These are phyloP conservation scores for Globisporangium rhizosaccharum DNA, from an alignment of 352 stramenopile species.

Conservation along the genomic window DNA sequence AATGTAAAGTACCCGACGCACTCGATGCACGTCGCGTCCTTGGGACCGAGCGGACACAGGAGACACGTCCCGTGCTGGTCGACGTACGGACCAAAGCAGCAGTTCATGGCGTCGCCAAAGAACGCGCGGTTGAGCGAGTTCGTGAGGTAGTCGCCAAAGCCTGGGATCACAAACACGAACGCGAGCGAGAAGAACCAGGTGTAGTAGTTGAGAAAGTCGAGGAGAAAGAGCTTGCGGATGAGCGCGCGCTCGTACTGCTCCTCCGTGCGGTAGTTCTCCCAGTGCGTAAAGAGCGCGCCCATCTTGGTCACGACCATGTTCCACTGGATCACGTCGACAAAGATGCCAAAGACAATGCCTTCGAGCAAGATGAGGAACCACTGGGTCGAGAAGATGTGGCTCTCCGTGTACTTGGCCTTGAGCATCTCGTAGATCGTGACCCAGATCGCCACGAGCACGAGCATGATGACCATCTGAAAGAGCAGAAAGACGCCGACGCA, in stretches of 20 bases:
- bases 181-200: slow-evolving; percentile 89
- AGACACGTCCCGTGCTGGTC: slow-evolving; percentile 61
- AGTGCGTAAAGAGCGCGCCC: slow-evolving; percentile 77
- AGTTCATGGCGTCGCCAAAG: slow-evolving; percentile 82
- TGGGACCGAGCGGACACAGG: slow-evolving; percentile 54
- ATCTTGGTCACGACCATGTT: slow-evolving; percentile 89
- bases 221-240: slow-evolving; percentile 78
- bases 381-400: slow-evolving; percentile 78
- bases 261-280: slow-evolving; percentile 85
- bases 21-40: slow-evolving; percentile 66
- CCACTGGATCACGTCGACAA: slow-evolving; percentile 87
- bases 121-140: slow-evolving; percentile 81
- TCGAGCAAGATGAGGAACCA: slow-evolving; percentile 81
- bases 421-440: slow-evolving; percentile 87
- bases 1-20: slow-evolving; percentile 82
- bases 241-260: slow-evolving; percentile 81
- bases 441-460: slow-evolving; percentile 81
- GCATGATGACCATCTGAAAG: slow-evolving; percentile 79
- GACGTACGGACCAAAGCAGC: slow-evolving; percentile 84
- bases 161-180: slow-evolving; percentile 85
- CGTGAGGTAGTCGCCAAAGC: slow-evolving; percentile 76
- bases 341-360: slow-evolving; percentile 80
- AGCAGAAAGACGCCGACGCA: slow-evolving; percentile 81
- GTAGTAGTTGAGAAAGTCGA: slow-evolving; percentile 90
- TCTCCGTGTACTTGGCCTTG: slow-evolving; percentile 73